Evolutionary conservation across 2,329 filamentous ascomycete genomes (phyloP), one percentile per base, ranked within the genome.

Genomic region (Ilyonectria destructans): DNA sequence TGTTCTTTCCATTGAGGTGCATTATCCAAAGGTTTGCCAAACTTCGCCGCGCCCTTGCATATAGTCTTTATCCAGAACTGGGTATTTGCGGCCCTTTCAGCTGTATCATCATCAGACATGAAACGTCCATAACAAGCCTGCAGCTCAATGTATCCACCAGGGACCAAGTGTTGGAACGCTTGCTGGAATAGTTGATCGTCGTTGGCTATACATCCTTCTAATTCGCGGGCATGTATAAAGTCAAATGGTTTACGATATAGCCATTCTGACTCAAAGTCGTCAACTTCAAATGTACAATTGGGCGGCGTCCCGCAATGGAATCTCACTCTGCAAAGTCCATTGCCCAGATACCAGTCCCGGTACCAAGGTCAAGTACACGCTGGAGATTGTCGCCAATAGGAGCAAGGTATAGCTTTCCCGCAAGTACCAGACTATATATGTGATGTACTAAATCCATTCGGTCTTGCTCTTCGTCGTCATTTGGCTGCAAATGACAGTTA

Each of bases 381-480:
- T 61, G 68, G 4, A 23, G 52, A 3, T 61, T 49, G 0, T 35
- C 10, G 2, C n/a, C 9, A 1, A 72, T 58, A 2, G 70, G 70
- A 2, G 70, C 70, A 5, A 69, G 64, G 31, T 62, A 48, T 0
- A 72, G 68, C 10, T 69, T 71, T 23, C 68, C 68, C 1, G 56
- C 68, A 0, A 72, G 57, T 1, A 72, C 12, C 0, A 72, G 59
- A 10, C 67, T 62, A 17, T 72, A 72, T 15, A 72, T 7, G 4
- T 72, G 70, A 19, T 72, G 70, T 6, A 45, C 70, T 4, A 72
- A 49, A 6, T 72, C 70, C 70, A 72, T 72, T 1, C 63, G 63
- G 19, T 51, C 45, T 37, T 66, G 63, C 5, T 66, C 63, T 52
- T 62, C 51, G 13, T 71, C 69, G 6, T 71, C 69, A 13, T 71